phyloP scores from a whole-genome alignment of 1,139 yeast genomes.

The Magnusiomyces suaveolens region DNA sequence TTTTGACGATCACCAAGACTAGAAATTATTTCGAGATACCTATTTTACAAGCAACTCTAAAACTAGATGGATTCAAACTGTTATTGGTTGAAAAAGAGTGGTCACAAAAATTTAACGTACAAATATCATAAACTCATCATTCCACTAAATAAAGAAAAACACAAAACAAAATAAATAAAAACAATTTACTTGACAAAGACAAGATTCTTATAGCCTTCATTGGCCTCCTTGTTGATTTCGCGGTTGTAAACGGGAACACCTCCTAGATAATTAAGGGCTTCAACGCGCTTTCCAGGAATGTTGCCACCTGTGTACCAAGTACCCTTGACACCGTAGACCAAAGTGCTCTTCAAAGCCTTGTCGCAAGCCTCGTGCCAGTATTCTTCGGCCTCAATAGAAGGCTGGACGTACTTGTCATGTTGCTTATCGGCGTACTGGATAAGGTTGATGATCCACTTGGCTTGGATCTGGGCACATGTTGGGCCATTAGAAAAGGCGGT shows the following conservation, averaged over 20 bases:
- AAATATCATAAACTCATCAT: not conserved
- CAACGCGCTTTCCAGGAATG: conserved; percentile 15
- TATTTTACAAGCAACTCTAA: no score
- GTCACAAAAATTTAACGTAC: no score
- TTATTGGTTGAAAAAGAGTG: no score
- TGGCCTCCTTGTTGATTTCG: conserved; percentile 7
- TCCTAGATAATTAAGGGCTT: conserved; percentile 14
- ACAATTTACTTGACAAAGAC: not conserved
- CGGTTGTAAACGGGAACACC: conserved; percentile 18
- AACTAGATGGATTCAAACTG: no score
- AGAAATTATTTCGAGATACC: no score
- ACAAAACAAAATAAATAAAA: not conserved
- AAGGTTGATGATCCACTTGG: conserved; percentile 20
- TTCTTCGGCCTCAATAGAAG: conserved; percentile 17
- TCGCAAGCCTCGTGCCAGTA: conserved; percentile 21
- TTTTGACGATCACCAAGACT: no score
- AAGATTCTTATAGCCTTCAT: conserved; percentile 9
- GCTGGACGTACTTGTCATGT: conserved; percentile 16
- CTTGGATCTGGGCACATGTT: conserved; percentile 24
- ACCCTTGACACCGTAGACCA: not conserved
- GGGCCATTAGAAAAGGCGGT: conserved; percentile 30
- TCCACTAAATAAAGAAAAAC: not conserved
- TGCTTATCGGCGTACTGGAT: conserved; percentile 16
- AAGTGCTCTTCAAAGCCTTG: conserved; percentile 11
- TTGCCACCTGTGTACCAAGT: conserved; percentile 17